phyloP scores from a whole-genome alignment of 768 basidiomycete species.

The Boletus vermiculosoides region DNA sequence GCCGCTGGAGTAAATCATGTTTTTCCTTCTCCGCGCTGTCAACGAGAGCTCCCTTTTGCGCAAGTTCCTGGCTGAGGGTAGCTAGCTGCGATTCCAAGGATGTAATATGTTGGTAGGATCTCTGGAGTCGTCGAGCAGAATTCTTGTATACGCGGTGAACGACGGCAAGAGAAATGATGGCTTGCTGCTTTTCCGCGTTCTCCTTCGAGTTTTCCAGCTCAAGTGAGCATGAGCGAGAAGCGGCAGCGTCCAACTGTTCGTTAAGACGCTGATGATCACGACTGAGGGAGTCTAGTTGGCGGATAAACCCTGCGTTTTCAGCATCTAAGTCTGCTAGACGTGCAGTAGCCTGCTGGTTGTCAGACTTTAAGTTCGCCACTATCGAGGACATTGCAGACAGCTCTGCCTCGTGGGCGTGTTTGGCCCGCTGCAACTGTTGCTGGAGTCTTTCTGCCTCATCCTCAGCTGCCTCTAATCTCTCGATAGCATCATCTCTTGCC shows the following conservation, averaged over 20 bases:
- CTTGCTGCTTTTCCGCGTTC: conserved; percentile 14
- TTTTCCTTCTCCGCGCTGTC: conserved; percentile 11
- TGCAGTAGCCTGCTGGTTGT: conserved; percentile 26
- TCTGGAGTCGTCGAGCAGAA: conserved; percentile 11
- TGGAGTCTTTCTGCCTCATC: conserved; percentile 53
- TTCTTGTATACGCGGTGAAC: conserved; percentile 19
- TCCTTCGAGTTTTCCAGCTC: conserved; percentile 8
- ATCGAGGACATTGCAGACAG: conserved; percentile 40
- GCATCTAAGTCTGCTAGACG: conserved; percentile 17
- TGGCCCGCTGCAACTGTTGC: conserved; percentile 20
- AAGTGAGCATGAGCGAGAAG: conserved; percentile 11
- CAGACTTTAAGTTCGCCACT: conserved; percentile 36
- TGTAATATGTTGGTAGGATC: conserved; percentile 1
- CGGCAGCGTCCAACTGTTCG: conserved; percentile 6
- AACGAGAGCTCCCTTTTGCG: conserved; percentile 5
- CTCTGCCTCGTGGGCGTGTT: conserved; percentile 33
- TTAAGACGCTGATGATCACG: conserved; percentile 8
- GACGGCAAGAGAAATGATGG: conserved; percentile 25
- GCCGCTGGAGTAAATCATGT: conserved; percentile 9
- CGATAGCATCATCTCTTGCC: conserved; percentile 63
- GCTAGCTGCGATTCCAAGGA: conserved; percentile 21
- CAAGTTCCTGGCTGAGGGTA: conserved; percentile 15
- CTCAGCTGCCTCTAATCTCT: conserved; percentile 58
- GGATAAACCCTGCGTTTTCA: conserved; percentile 15
- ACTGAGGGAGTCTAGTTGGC: conserved; percentile 15